These are phyloP conservation scores for Datisca glomerata DNA, from an alignment of 306 rosid genomes.

Conservation along the genomic window DNA sequence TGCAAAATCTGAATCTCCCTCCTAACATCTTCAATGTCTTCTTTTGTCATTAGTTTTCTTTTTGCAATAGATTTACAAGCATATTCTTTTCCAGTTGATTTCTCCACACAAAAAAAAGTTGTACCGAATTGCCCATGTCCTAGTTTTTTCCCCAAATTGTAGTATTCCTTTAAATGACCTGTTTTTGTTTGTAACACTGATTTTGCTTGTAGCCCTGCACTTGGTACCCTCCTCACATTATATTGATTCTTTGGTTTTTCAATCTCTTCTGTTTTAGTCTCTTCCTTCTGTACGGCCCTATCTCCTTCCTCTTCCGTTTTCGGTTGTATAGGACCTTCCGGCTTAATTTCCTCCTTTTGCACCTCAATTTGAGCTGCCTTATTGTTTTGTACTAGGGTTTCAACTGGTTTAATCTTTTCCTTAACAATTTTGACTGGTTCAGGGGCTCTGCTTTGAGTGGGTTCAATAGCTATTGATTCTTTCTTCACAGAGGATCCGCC, in stretches of 20 bases:
- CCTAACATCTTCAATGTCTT: conserved; percentile 84
- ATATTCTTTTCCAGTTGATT: conserved; percentile 47
- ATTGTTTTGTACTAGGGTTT: conserved; percentile 3
- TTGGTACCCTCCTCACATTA: conserved; percentile 32
- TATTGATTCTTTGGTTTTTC: conserved; percentile 25
- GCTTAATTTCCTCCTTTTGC: conserved; percentile 5
- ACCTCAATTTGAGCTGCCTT: no score
- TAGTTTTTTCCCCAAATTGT: conserved; percentile 49
- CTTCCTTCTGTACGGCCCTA: conserved; percentile 5
- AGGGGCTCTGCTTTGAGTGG: conserved; percentile 39
- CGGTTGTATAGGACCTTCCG: conserved; percentile 5
- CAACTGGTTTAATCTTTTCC: conserved; percentile 19
- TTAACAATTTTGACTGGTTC: conserved; percentile 28
- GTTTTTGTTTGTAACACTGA: conserved; percentile 56
- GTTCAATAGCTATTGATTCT: conserved; percentile 4
- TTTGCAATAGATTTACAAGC: conserved; percentile 86
- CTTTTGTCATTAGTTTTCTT: conserved; percentile 42
- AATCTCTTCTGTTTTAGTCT: conserved; percentile 9
- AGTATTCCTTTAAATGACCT: conserved; percentile 48
- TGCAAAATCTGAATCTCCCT: conserved; percentile 93
- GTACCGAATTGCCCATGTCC: conserved; percentile 88
- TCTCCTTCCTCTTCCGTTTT: conserved; percentile 2
- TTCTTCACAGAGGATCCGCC: background rate
- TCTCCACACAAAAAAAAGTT: conserved; percentile 63
- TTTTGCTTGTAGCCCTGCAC: conserved; percentile 55